Evolutionary conservation across 202 grass and related monocot species (phyloP).

Genomic region (Bolboschoenoplectus hybrid): DNA sequence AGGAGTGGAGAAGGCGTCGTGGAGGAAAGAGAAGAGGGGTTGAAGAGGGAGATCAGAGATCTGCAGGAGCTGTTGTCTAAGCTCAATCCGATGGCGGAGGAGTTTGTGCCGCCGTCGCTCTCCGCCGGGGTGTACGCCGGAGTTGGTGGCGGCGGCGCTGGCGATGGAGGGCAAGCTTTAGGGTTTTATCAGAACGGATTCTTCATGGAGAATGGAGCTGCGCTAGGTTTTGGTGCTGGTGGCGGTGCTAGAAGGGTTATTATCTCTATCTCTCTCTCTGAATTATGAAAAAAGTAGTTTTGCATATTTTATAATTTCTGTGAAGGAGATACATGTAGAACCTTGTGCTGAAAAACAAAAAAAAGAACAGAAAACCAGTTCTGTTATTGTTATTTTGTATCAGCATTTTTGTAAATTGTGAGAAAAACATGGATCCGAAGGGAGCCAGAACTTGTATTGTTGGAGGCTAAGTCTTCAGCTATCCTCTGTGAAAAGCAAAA

Average conservation of each 20-base stretch:
- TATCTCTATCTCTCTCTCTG: neutral
- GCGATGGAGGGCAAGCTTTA: slow-evolving; percentile 31
- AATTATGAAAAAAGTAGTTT: slow-evolving; percentile 7
- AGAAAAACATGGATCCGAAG: neutral
- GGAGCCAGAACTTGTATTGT: neutral
- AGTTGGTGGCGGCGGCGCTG: slow-evolving; percentile 35
- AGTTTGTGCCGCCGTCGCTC: slow-evolving; percentile 89
- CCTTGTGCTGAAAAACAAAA: neutral
- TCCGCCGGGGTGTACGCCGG: slow-evolving; percentile 31
- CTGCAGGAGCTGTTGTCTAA: slow-evolving; percentile 98
- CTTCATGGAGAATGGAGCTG: slow-evolving; percentile 40
- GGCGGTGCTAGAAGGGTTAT: slow-evolving; percentile 66
- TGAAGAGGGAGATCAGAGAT: slow-evolving; percentile 94
- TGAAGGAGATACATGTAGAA: neutral
- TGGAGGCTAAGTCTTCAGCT: neutral
- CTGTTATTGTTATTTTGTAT: slow-evolving; percentile 15
- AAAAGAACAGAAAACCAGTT: neutral
- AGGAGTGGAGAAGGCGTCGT: slow-evolving; percentile 12
- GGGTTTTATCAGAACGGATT: slow-evolving; percentile 40
- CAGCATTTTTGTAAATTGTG: slow-evolving; percentile 4
- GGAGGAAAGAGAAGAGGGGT: slow-evolving; percentile 46
- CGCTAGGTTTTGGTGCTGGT: slow-evolving; percentile 49
- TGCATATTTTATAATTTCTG: slow-evolving; percentile 2
- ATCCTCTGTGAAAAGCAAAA: slow-evolving; percentile 1
- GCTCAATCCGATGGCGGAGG: slow-evolving; percentile 99